phyloP scores from a whole-genome alignment of 768 basidiomycete genomes.

The Solioccasus polychromus region DNA sequence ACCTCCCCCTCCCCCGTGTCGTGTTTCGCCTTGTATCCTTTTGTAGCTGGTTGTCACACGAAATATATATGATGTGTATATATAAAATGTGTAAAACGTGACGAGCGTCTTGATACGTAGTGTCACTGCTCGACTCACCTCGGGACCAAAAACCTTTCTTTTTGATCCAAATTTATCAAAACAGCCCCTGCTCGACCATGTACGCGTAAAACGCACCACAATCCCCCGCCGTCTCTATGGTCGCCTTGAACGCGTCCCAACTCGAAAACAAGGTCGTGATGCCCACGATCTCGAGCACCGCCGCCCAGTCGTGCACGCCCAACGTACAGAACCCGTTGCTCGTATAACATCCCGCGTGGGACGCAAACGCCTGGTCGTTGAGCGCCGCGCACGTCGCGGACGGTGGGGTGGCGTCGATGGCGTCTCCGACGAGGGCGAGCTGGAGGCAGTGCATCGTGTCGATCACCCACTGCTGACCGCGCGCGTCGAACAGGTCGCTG shows the following conservation, averaged over 20 bases:
- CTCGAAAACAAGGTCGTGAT: slow-evolving; percentile 11
- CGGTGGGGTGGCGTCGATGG: slow-evolving; percentile 19
- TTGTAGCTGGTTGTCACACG: too few relatives aligned
- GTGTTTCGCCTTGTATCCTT: too few relatives aligned
- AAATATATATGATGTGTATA: too few relatives aligned
- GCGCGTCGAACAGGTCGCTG: slow-evolving; percentile 26
- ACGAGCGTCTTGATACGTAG: too few relatives aligned
- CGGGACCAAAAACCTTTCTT: too few relatives aligned
- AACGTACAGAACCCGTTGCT: slow-evolving; percentile 42
- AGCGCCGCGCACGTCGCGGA: slow-evolving; percentile 35
- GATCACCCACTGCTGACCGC: slow-evolving; percentile 43
- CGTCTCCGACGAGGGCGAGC: slow-evolving; percentile 36
- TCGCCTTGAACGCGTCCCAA: slow-evolving; percentile 17
- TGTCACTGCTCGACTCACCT: too few relatives aligned
- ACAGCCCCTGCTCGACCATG: slow-evolving; percentile 8
- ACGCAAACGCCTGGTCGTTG: slow-evolving; percentile 37
- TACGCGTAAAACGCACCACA: slow-evolving; percentile 15
- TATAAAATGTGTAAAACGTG: too few relatives aligned
- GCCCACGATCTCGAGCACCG: slow-evolving; percentile 33
- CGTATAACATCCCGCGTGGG: slow-evolving; percentile 42
- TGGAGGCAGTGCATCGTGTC: slow-evolving; percentile 48
- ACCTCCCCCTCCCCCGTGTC: too few relatives aligned
- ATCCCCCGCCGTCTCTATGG: slow-evolving; percentile 2
- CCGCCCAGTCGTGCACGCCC: slow-evolving; percentile 34
- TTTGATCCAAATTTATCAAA: too few relatives aligned